Base-by-base conservation (phyloP, 768 basidiomycete genomes). In the Lactarius deliciosus region DNA sequence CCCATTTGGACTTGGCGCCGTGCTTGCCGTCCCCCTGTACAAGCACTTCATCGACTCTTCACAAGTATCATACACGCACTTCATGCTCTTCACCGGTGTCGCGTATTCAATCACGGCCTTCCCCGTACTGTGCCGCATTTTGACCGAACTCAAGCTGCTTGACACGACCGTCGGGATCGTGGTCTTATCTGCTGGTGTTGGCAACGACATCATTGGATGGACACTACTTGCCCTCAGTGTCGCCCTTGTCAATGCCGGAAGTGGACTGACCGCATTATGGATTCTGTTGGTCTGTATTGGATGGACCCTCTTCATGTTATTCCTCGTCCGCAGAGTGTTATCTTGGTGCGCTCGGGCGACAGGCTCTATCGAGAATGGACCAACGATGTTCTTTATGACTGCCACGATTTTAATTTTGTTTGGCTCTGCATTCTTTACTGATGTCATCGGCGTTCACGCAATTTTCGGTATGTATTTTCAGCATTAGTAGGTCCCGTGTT, bases 41-140 rank as follows among this genome's bases (percentile, higher is more conserved):
- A 76, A 86, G 65, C 73, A 79, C 9, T 98, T 96, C 77, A 84
- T 93, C 69, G 83, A 89, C 73, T 76, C 78, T 1, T 56, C 45
- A 4, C 79, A 77, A 56, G 82, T 89, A 58, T 81, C 86, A 61
- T 96, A 94, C 76, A 89, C 92, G 0, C 82, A 96, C 75, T 98
- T 98, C 76, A 87, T 97, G 85, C 86, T 99, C 43, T 98, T 98
- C 77, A 87, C 91, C 11, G 94, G 93, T 16, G 93, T 96, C 25
- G 94, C 94, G 0, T 94, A 88, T 78, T 89, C 90, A 3, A 94
- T 94, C 72, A 93, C 91, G 0, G 92, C 91, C 0, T 92, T 94
- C 69, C 92, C 93, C 0, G 89, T 94, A 2, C 80, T 94, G 8
- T 93, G 91, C 76, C 83, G 95, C 68, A 91, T 97, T 76, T 80